Base-by-base conservation (phyloP, 2,329 filamentous ascomycete species). In the Epichloe aotearoae region DNA sequence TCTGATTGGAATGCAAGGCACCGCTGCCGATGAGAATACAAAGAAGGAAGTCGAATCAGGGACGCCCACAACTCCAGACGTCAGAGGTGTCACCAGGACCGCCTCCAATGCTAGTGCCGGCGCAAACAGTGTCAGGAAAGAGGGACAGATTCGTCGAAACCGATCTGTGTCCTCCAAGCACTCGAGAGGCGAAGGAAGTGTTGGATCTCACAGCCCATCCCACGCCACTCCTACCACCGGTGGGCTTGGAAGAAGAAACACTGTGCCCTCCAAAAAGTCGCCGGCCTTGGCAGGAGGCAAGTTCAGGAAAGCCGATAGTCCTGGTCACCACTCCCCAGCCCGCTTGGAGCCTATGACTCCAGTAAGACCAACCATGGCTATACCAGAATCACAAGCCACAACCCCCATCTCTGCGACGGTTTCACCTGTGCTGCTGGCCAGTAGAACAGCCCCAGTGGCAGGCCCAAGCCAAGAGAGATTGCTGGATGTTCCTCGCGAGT, bases 1-100 rank as follows among this genome's bases (percentile, higher is more conserved):
- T 73, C 73, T 98, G 57, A 94, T 98, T 56, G 93, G 93, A 50
- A 98, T 98, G 93, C 88, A 89, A 63, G 93, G 93, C 43, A 96
- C 90, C n/a, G 90, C 82, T n/a, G 87, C 90, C n/a, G 90, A 96
- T 63, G 88, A 94, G 63, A 83, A 77, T 62, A 83, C 79, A 1
- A 76, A 77, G 58, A 72, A 78, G 58, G 76, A 79, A 58, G 76
- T 84, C 42, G 74, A 82, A 56, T 83, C 90, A 61, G 87, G 86
- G 51, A 84, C 84, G 3, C 77, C 75, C 66, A 58, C 67, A 61
- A 57, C 54, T 11, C 61, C 66, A 20, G 37, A 79, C 78, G 56
- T 69, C 76, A 52, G 71, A 69, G 75, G 77, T 30, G 52, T 66
- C 8, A 60, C 57, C 15, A 57, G 93, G 59, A 91, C 91, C 5